Conservation (phyloP, 345 rosid species). For the Populus tremula region DNA sequence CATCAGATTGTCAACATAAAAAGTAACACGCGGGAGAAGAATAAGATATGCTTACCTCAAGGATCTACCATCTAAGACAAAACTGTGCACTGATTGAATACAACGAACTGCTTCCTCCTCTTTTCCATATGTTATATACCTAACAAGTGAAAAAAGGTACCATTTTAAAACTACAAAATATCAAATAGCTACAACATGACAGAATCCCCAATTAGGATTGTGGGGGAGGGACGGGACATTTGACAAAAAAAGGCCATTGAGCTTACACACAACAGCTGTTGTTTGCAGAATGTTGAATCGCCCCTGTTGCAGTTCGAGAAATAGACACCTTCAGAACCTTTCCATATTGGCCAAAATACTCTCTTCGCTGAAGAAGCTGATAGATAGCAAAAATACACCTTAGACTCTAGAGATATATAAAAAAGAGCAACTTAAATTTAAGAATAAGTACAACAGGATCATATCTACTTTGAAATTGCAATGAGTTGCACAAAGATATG, state of each 20-base stretch:
- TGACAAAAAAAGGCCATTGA: neutral
- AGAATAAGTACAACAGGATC: neutral
- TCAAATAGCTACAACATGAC: neutral
- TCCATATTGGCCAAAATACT: slow-evolving; percentile 89
- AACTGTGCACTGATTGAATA: slow-evolving; percentile 87
- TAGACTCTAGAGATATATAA: neutral
- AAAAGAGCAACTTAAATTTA: neutral
- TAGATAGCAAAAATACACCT: neutral
- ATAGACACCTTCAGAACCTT: slow-evolving; percentile 85
- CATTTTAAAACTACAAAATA: neutral
- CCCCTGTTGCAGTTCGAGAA: slow-evolving; percentile 79
- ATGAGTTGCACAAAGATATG: neutral
- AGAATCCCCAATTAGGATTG: neutral
- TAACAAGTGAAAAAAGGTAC: slow-evolving; percentile 16
- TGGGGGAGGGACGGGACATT: neutral
- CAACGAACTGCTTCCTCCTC: slow-evolving; percentile 91
- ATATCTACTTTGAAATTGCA: neutral
- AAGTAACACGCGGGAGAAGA: neutral
- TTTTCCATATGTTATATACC: slow-evolving; percentile 77
- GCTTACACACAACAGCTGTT: slow-evolving; percentile 90
- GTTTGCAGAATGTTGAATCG: slow-evolving; percentile 77
- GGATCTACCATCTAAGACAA: slow-evolving; percentile 75
- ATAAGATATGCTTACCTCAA: slow-evolving; percentile 46
- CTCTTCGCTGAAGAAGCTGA: slow-evolving; percentile 76
- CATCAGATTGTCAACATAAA: slow-evolving; percentile 12